Percentiles rank a stretch among this genome's conserved stretches.
phyloP scores from a whole-genome alignment of 2,329 filamentous ascomycete species.

The Didymosphaeria variabile region DNA sequence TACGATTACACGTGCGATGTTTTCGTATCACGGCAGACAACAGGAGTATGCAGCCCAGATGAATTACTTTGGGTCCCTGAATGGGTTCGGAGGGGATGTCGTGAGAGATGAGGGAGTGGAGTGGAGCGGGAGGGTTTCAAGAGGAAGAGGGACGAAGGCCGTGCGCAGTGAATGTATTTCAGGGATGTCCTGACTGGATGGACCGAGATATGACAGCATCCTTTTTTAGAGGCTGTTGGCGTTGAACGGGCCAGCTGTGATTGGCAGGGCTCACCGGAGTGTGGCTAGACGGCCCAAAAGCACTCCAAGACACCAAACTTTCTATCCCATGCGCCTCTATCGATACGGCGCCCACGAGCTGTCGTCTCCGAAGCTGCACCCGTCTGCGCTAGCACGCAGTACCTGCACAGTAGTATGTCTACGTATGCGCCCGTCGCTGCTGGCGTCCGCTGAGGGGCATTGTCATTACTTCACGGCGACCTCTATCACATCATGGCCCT shows the following conservation, averaged over 20 bases:
- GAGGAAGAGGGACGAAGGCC: slow-evolving; percentile 30
- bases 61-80: slow-evolving; percentile 29
- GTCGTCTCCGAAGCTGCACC: background rate
- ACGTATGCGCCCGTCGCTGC: slow-evolving; percentile 7
- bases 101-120: slow-evolving; percentile 18
- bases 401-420: slow-evolving; percentile 5
- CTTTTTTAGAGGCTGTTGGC: slow-evolving; percentile 39
- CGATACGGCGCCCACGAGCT: slow-evolving; percentile 1
- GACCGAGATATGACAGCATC: slow-evolving; percentile 43
- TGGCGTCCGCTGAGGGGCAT: slow-evolving; percentile 7
- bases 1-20: background rate
- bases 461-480: background rate
- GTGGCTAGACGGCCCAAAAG: slow-evolving; percentile 18
- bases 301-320: slow-evolving; percentile 13
- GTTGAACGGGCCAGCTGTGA: slow-evolving; percentile 14
- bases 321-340: slow-evolving; percentile 1
- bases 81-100: slow-evolving; percentile 25
- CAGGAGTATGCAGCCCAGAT: slow-evolving; percentile 13
- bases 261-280: slow-evolving; percentile 18
- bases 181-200: slow-evolving; percentile 38
- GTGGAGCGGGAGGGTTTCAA: slow-evolving; percentile 20
- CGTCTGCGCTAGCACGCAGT: slow-evolving; percentile 4
- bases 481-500: background rate
- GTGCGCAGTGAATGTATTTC: slow-evolving; percentile 48
- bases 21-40: background rate